Evolutionary conservation across 345 rosid species (phyloP).

Genomic region (Erucastrum elatum): DNA sequence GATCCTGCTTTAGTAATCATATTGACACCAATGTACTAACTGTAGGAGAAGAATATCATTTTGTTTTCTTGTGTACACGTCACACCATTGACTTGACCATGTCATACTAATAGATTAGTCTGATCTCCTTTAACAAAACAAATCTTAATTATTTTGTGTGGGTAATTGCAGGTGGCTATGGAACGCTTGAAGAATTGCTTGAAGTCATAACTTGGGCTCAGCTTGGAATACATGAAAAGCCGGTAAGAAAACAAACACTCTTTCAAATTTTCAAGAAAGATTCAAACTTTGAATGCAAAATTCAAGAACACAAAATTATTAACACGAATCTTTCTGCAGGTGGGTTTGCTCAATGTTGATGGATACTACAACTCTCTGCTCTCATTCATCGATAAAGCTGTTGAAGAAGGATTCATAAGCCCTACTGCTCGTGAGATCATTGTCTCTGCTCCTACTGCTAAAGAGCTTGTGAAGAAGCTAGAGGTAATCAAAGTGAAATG

Average conservation of each 20-base stretch:
- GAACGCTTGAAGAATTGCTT: conserved; percentile 95
- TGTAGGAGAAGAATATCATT: conserved; percentile 11
- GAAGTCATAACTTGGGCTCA: conserved; percentile 99
- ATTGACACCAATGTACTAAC: conserved; percentile 7
- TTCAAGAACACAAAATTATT: not conserved
- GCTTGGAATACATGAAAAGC: conserved; percentile 97
- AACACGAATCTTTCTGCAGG: conserved; percentile 46
- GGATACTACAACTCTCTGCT: conserved; percentile 98
- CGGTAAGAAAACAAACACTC: conserved; percentile 43
- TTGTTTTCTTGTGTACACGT: not conserved
- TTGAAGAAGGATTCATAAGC: conserved; percentile 90
- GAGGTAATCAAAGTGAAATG: conserved; percentile 55
- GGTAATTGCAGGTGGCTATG: conserved; percentile 78
- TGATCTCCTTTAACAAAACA: not conserved
- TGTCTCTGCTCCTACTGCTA: conserved; percentile 87
- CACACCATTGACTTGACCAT: not conserved
- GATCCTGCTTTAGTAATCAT: conserved; percentile 32
- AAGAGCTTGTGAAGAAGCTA: conserved; percentile 75
- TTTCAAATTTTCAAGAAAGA: not conserved
- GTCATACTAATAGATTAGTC: not conserved
- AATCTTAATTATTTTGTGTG: conserved; percentile 1
- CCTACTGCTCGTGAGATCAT: conserved; percentile 88
- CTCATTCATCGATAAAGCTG: conserved; percentile 94
- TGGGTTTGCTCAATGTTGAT: conserved; percentile 96
- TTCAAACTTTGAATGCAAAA: not conserved